phyloP scores from a whole-genome alignment of 1,284 basidiomycete species.

The Malassezia furfur region DNA sequence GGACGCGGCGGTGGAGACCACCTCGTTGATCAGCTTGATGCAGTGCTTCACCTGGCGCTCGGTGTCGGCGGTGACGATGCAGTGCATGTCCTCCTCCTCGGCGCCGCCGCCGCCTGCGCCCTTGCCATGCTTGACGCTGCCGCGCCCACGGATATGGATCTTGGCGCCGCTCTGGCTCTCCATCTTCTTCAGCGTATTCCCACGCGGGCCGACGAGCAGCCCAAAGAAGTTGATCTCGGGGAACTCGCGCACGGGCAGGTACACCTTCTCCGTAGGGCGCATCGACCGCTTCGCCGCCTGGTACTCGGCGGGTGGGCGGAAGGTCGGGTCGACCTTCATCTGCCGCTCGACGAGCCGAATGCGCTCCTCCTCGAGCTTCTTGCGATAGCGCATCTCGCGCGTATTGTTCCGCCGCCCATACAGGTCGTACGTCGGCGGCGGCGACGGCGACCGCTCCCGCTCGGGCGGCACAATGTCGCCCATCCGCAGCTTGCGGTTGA shows the following conservation, averaged over 20 bases:
- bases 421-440: constrained; percentile 90
- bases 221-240: constrained; percentile 99
- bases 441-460: constrained; percentile 83
- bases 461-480: constrained; percentile 95
- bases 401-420: constrained; percentile 97
- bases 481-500: constrained; percentile 80
- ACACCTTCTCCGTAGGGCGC: constrained; percentile 73
- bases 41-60: constrained; percentile 83
- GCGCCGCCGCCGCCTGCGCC: constrained; percentile 79
- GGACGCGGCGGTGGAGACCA: constrained; percentile 97
- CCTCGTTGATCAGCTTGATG: constrained; percentile 88
- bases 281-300: constrained; percentile 72
- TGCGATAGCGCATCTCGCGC: constrained; percentile 90
- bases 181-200: constrained; percentile 99
- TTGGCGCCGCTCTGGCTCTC: constrained; percentile 95
- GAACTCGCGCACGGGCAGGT: constrained; percentile 98
- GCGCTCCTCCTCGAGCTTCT: constrained; percentile 95
- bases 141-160: constrained; percentile 95
- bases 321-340: constrained; percentile 94
- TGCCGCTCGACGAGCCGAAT: constrained; percentile 85
- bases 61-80: constrained; percentile 84
- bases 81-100: constrained; percentile 97
- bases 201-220: constrained; percentile 90
- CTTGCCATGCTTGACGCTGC: constrained; percentile 97
- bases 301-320: constrained; percentile 88